Conservation (phyloP, 768 basidiomycete species). For the Pholiota molesta region DNA sequence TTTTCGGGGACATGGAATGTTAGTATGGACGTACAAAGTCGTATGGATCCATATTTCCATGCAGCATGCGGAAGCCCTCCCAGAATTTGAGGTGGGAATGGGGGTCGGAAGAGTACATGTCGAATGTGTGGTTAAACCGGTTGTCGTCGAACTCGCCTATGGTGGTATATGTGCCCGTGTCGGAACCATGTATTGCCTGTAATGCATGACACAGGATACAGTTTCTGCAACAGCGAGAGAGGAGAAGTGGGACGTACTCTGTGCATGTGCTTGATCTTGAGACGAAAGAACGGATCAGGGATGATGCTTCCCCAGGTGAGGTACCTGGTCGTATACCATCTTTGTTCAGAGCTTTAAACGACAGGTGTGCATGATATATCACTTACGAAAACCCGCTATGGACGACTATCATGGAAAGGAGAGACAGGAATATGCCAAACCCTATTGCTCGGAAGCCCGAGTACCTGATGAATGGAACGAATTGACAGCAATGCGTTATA, state of each 20-base stretch:
- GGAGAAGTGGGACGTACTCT: slow-evolving; percentile 27
- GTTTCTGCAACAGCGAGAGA: not conserved
- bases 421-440: slow-evolving; percentile 38
- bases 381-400: slow-evolving; percentile 46
- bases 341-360: not conserved
- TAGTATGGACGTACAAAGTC: slow-evolving; percentile 34
- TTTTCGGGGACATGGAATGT: not conserved
- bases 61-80: slow-evolving; percentile 44
- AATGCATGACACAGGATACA: not conserved
- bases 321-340: slow-evolving; percentile 27
- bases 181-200: slow-evolving; percentile 48
- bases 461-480: slow-evolving; percentile 28
- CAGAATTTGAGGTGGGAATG: slow-evolving; percentile 40
- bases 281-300: slow-evolving; percentile 47
- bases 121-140: slow-evolving; percentile 42
- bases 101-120: slow-evolving; percentile 42
- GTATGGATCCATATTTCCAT: slow-evolving; percentile 40
- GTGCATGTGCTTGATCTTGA: slow-evolving; percentile 43
- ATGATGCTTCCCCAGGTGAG: slow-evolving; percentile 36
- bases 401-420: slow-evolving; percentile 39
- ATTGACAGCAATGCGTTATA: not conserved
- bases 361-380: not conserved
- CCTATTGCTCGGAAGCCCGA: slow-evolving; percentile 40
- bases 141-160: slow-evolving; percentile 42
- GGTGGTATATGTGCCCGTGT: slow-evolving; percentile 38